phyloP scores from a whole-genome alignment of 352 stramenopile genomes.

The Pythium brassicae region DNA sequence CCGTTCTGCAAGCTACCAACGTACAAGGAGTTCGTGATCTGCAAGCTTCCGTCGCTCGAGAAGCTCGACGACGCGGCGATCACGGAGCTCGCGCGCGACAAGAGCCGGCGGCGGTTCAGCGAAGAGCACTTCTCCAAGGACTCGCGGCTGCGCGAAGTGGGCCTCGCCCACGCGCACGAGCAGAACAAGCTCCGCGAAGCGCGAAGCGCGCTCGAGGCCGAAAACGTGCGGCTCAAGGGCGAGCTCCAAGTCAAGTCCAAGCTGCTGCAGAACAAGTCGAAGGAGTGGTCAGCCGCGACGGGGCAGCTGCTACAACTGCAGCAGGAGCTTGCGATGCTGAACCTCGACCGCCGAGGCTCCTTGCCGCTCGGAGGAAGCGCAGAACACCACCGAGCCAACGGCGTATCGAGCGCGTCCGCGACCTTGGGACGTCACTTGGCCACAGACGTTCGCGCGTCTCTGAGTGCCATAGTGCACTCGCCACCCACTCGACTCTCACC shows the following conservation, averaged over 20 bases:
- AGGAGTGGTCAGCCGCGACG: conserved; percentile 74
- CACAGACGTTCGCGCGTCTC: not conserved
- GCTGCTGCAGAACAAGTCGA: conserved; percentile 78
- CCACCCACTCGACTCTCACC: not conserved
- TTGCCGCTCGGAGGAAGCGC: not conserved
- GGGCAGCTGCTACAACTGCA: conserved; percentile 74
- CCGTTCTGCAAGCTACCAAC: conserved; percentile 72
- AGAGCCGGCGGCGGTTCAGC: conserved; percentile 59
- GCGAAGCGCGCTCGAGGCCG: conserved; percentile 57
- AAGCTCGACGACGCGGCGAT: conserved; percentile 51
- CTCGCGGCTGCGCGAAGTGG: conserved; percentile 37
- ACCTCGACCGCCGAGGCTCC: conserved; percentile 36
- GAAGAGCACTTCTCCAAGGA: conserved; percentile 56
- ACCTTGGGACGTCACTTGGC: not conserved
- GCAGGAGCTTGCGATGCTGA: conserved; percentile 80
- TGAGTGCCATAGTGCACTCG: not conserved
- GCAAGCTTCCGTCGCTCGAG: conserved; percentile 57
- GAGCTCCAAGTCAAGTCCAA: conserved; percentile 81
- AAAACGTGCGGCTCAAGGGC: conserved; percentile 67
- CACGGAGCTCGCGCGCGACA: conserved; percentile 39
- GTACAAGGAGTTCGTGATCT: conserved; percentile 73
- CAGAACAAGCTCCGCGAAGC: conserved; percentile 52
- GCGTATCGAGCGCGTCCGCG: not conserved
- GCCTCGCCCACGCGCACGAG: conserved; percentile 37
- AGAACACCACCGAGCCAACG: not conserved